These are phyloP conservation scores for Xylariales sp. DNA, from an alignment of 2,329 filamentous ascomycete species.

Conservation along the genomic window DNA sequence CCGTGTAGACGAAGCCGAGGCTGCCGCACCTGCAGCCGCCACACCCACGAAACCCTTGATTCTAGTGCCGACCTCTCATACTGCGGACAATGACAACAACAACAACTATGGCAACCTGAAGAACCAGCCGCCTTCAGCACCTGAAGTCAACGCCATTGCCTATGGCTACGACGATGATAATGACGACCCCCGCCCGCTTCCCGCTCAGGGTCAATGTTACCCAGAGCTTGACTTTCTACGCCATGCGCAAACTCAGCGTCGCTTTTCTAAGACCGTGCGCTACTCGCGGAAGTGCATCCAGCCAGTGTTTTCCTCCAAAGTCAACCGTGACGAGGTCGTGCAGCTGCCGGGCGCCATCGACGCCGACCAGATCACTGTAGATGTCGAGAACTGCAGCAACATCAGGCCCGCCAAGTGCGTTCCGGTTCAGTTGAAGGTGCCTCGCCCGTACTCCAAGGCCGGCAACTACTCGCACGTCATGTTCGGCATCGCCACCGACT, in stretches of 20 bases:
- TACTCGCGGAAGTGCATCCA: slow-evolving; percentile 42
- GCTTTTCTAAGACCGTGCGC: slow-evolving; percentile 34
- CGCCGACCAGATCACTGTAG: slow-evolving; percentile 22
- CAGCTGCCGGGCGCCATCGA: slow-evolving; percentile 30
- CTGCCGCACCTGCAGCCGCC: background rate
- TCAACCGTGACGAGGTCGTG: slow-evolving; percentile 33
- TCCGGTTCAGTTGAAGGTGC: slow-evolving; percentile 42
- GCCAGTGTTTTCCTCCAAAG: slow-evolving; percentile 24
- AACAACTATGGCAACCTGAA: background rate
- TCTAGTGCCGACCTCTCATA: too few relatives aligned
- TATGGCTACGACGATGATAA: background rate
- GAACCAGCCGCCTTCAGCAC: background rate
- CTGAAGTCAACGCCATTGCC: background rate
- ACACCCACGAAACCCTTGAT: too few relatives aligned
- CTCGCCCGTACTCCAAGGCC: slow-evolving; percentile 34
- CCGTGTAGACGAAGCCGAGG: background rate
- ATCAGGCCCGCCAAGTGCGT: slow-evolving; percentile 29
- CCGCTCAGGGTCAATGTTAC: slow-evolving; percentile 14
- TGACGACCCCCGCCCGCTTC: slow-evolving; percentile 6
- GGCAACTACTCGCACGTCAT: slow-evolving; percentile 44
- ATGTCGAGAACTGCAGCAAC: slow-evolving; percentile 23
- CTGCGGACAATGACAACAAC: background rate
- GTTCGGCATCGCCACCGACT: slow-evolving; percentile 54
- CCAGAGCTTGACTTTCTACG: slow-evolving; percentile 21
- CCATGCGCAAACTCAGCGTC: slow-evolving; percentile 19